Percentiles rank a stretch among this genome's conserved stretches.
These are phyloP conservation scores for Fusarium xyrophilum DNA, from an alignment of 2,329 filamentous ascomycete species.

Conservation along the genomic window DNA sequence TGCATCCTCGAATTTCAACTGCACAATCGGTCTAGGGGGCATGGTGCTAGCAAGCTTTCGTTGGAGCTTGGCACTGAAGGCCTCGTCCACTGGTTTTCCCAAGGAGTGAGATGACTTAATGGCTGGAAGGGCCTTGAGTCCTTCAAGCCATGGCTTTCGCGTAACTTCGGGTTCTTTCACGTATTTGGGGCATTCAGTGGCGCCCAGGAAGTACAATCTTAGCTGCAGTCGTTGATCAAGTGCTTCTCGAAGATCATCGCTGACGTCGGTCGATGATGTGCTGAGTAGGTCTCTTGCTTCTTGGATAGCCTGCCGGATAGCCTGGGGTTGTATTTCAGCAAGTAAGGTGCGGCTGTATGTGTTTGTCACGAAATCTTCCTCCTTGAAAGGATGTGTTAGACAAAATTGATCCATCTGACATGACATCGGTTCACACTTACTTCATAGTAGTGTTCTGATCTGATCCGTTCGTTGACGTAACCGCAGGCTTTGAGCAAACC, in stretches of 20 bases:
- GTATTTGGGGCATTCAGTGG: constrained; percentile 57
- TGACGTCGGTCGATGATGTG: constrained; percentile 48
- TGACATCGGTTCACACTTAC: constrained; percentile 49
- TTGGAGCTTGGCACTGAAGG: constrained; percentile 91
- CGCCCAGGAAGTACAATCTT: constrained; percentile 67
- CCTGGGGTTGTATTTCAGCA: constrained; percentile 63
- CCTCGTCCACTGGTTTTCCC: constrained; percentile 71
- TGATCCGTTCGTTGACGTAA: constrained; percentile 78
- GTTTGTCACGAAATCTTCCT: constrained; percentile 96
- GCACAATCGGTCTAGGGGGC: constrained; percentile 87
- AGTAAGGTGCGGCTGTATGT: constrained; percentile 84
- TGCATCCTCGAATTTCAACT: constrained; percentile 75
- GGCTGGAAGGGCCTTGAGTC: constrained; percentile 57
- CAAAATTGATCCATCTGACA: background rate
- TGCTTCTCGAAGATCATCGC: constrained; percentile 57
- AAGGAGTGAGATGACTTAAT: constrained; percentile 68
- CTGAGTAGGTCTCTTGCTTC: constrained; percentile 62
- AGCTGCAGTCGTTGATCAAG: constrained; percentile 71
- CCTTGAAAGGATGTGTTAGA: constrained; percentile 55
- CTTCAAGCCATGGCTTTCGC: constrained; percentile 60
- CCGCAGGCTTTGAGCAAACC: constrained; percentile 83
- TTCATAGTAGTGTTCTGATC: constrained; percentile 89
- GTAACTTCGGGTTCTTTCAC: constrained; percentile 55
- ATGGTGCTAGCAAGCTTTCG: constrained; percentile 92
- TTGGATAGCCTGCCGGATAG: constrained; percentile 62